These are phyloP conservation scores for Fonsecaea nubica DNA, from an alignment of 2,329 filamentous ascomycete species.

Conservation along the genomic window DNA sequence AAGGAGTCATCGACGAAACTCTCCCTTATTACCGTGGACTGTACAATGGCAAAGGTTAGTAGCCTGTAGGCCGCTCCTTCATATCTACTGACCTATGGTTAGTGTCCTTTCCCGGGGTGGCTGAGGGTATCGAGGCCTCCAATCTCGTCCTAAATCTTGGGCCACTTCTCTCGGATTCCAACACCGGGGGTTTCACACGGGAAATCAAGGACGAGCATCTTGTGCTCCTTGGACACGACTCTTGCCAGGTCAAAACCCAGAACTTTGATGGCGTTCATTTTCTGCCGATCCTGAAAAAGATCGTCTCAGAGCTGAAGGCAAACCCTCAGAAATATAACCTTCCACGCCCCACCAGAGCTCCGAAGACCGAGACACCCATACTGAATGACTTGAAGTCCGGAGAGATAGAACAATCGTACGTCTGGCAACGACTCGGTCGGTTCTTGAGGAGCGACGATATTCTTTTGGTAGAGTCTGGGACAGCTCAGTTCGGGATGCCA, in stretches of 20 bases:
- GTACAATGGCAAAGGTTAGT: slow-evolving; percentile 36
- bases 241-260: slow-evolving; percentile 25
- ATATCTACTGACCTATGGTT: background rate
- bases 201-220: slow-evolving; percentile 47
- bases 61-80: background rate
- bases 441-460: slow-evolving; percentile 38
- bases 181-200: slow-evolving; percentile 50
- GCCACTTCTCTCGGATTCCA: slow-evolving; percentile 56
- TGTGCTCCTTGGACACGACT: slow-evolving; percentile 44
- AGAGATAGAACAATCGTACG: slow-evolving; percentile 30
- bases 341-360: slow-evolving; percentile 18
- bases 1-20: slow-evolving; percentile 34
- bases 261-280: slow-evolving; percentile 43
- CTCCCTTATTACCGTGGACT: slow-evolving; percentile 30
- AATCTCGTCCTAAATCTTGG: slow-evolving; percentile 58
- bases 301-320: slow-evolving; percentile 28
- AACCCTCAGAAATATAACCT: slow-evolving; percentile 29
- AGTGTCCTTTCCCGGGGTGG: slow-evolving; percentile 43
- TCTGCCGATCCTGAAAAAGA: slow-evolving; percentile 30
- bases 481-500: slow-evolving; percentile 40
- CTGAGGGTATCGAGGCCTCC: slow-evolving; percentile 46
- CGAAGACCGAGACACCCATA: slow-evolving; percentile 27
- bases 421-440: slow-evolving; percentile 32
- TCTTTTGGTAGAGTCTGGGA: slow-evolving; percentile 41
- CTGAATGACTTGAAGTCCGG: slow-evolving; percentile 35